Evolutionary conservation across 805 yeast species (phyloP).

Genomic region (Ogataea naganishii): DNA sequence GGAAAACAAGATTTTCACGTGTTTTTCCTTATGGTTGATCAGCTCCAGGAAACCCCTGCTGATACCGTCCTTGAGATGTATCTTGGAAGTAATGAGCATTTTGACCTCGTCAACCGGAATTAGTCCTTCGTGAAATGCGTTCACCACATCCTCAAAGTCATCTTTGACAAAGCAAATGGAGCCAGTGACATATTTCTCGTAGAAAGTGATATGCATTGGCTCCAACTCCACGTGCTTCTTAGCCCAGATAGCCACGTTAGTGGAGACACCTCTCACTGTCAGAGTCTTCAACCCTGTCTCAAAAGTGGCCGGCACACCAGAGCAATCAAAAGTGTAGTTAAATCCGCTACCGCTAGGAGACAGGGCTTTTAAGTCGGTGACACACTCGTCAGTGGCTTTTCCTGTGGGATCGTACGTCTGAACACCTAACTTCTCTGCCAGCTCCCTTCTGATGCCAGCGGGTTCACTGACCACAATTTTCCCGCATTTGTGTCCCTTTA

Average conservation of each 20-base stretch:
- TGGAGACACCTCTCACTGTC: constrained; percentile 33
- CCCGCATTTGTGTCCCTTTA: constrained; percentile 35
- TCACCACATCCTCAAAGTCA: constrained; percentile 35
- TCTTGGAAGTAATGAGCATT: constrained; percentile 30
- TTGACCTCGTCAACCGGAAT: constrained; percentile 27
- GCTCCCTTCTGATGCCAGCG: constrained; percentile 31
- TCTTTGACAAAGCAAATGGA: constrained; percentile 34
- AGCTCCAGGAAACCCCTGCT: constrained; percentile 33
- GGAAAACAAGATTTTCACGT: constrained; percentile 35
- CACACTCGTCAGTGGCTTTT: constrained; percentile 17
- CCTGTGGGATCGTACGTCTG: constrained; percentile 25
- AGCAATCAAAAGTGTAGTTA: constrained; percentile 44
- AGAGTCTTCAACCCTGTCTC: constrained; percentile 30
- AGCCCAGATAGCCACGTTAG: constrained; percentile 45
- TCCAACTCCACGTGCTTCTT: constrained; percentile 32
- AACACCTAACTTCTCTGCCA: constrained; percentile 27
- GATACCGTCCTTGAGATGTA: constrained; percentile 30
- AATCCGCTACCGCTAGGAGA: constrained; percentile 36
- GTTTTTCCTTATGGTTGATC: constrained; percentile 32
- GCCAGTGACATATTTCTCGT: constrained; percentile 36
- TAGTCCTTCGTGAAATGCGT: constrained; percentile 28
- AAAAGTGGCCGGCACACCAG: constrained; percentile 41
- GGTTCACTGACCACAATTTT: constrained; percentile 43
- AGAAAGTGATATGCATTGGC: constrained; percentile 35
- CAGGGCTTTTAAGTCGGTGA: constrained; percentile 23